Percentiles rank a stretch among this genome's conserved stretches.
These are phyloP conservation scores for Daucus carota DNA, from an alignment of 129 eudicot genomes.

Conservation along the genomic window DH1_v3.0 NC_030389.2:33497001-33497500, in stretches of 20 bases:
- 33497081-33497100: too few relatives aligned
- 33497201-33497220: background rate
- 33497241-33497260: background rate
- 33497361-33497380: background rate
- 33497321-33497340: conserved; percentile 9
- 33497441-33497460: background rate
- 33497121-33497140: background rate
- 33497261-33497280: background rate
- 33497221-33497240: background rate
- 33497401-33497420: background rate
- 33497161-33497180: conserved; percentile 9
- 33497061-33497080: too few relatives aligned
- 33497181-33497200: conserved; percentile 5
- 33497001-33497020: background rate
- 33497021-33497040: background rate
- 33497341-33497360: conserved; percentile 6
- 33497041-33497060: background rate
- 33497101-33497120: background rate
- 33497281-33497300: background rate
- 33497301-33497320: conserved; percentile 11
- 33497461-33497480: background rate
- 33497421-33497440: background rate
- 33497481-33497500: background rate
- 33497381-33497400: background rate
- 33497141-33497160: background rate